Base-by-base conservation (phyloP, 352 stramenopile genomes). In the Pythium rhizo-oryzae region DNA sequence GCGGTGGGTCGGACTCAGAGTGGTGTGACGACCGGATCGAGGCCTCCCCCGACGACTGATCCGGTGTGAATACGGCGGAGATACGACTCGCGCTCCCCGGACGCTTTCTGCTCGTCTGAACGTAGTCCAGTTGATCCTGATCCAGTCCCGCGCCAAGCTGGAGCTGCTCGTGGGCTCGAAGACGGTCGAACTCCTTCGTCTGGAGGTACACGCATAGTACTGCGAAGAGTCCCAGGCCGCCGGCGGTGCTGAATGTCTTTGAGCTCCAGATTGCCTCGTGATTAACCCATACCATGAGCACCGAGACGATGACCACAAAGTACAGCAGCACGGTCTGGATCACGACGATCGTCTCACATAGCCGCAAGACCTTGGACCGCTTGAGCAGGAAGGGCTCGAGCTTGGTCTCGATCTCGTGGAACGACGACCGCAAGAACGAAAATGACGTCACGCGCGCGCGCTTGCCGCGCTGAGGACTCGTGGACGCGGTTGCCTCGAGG, bases 341-440 rank as follows among this genome's bases (percentile, higher is more conserved):
- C 50, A 92, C 72, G 28, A 90, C 76, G 62, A 89, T 67, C n/a
- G 79, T 61, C 52, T 95, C 87, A 63, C 88, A 90, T n/a, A 87
- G 39, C 12, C 74, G 76, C 30, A 94, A 68, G 28, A 84, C 62
- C 5, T 67, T 47, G 3, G 85, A 87, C 33, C 85, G 83, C 24
- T 81, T 71, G n/a, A 94, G 74, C 13, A 71, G 71, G 39, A 87
- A 70, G 8, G 70, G 62, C 30, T 80, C 55, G 57, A 75, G 72
- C 46, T 78, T 70, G 23, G 44, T 70, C 56, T 82, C 75, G 28
- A 69, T 72, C 12, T 58, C 72, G 49, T 84, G 70, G 19, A 82
- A 82, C 16, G 78, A 69, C 28, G 76, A 84, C n/a, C 79, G 78
- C 21, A 85, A 67, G n/a, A 90, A 75, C 52, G 80, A 82, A 58